A percentile compares a stretch with the other conserved stretches of the same genome.
Evolutionary conservation across 2,329 filamentous ascomycete genomes (phyloP).

Genomic region (Aspergillus tamarii): DNA sequence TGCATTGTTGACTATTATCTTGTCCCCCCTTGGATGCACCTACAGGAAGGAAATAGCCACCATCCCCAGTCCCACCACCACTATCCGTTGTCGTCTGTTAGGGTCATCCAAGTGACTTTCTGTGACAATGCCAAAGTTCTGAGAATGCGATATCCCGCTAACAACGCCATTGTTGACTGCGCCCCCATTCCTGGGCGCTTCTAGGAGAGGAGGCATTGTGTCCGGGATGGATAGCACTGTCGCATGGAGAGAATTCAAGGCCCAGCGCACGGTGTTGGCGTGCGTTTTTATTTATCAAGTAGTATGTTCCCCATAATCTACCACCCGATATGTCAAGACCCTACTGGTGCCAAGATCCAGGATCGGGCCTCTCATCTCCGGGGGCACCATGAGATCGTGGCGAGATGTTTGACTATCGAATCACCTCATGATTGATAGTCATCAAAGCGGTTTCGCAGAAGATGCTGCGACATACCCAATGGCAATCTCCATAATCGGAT

Average conservation of each 20-base stretch:
- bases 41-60: slow-evolving; percentile 87
- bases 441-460: background rate
- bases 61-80: slow-evolving; percentile 89
- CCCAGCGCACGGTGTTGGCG: background rate
- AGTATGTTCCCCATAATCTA: background rate
- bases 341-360: background rate
- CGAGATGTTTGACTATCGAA: background rate
- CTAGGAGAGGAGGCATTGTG: slow-evolving; percentile 36
- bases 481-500: background rate
- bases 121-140: slow-evolving; percentile 9
- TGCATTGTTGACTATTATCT: background rate
- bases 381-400: background rate
- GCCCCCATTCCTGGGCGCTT: slow-evolving; percentile 30
- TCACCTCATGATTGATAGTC: background rate
- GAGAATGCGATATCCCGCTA: slow-evolving; percentile 13
- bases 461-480: background rate
- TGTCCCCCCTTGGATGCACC: slow-evolving; percentile 42
- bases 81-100: slow-evolving; percentile 62
- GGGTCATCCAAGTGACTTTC: slow-evolving; percentile 10
- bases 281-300: background rate
- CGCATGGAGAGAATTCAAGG: background rate
- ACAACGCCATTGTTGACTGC: slow-evolving; percentile 26
- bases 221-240: background rate
- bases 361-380: background rate
- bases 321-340: background rate